Conservation (phyloP, 2,329 filamentous ascomycete genomes). For the Phyllosticta paracitricarpa region DNA sequence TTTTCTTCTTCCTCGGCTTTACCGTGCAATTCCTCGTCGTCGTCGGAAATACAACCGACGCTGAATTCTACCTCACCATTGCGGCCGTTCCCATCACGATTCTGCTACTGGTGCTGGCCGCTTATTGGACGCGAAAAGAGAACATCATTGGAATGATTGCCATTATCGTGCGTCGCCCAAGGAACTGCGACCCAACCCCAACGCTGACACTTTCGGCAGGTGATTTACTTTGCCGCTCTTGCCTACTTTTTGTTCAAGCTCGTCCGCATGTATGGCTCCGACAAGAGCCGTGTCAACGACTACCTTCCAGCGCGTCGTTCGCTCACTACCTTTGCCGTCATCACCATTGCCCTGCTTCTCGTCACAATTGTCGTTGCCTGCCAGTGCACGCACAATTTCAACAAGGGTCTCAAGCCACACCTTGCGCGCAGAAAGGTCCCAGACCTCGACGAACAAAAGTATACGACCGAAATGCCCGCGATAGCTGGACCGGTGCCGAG, state of each 20-base stretch:
- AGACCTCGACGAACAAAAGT: constrained; percentile 40
- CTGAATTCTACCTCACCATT: constrained; percentile 78
- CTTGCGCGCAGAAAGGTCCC: constrained; percentile 51
- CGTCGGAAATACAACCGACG: constrained; percentile 55
- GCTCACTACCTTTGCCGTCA: constrained; percentile 84
- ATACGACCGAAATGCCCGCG: constrained; percentile 38
- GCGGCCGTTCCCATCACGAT: constrained; percentile 89
- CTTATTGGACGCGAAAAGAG: constrained; percentile 76
- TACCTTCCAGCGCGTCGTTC: constrained; percentile 76
- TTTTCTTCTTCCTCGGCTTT: constrained; percentile 99
- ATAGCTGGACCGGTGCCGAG: constrained; percentile 35
- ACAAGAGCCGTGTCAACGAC: constrained; percentile 35
- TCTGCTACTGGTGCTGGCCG: constrained; percentile 73
- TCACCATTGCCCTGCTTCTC: constrained; percentile 82
- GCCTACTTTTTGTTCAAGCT: constrained; percentile 98
- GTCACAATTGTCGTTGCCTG: constrained; percentile 80
- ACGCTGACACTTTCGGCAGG: constrained; percentile 21
- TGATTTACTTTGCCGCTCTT: constrained; percentile 79
- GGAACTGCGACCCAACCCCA: not conserved
- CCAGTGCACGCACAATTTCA: constrained; percentile 84
- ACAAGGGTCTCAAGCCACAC: constrained; percentile 79
- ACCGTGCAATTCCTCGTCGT: constrained; percentile 97
- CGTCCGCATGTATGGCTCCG: constrained; percentile 75
- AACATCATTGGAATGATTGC: constrained; percentile 65
- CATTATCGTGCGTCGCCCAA: constrained; percentile 49